Conservation (phyloP, 768 basidiomycete species). For the Crassisporium funariophilum region DNA sequence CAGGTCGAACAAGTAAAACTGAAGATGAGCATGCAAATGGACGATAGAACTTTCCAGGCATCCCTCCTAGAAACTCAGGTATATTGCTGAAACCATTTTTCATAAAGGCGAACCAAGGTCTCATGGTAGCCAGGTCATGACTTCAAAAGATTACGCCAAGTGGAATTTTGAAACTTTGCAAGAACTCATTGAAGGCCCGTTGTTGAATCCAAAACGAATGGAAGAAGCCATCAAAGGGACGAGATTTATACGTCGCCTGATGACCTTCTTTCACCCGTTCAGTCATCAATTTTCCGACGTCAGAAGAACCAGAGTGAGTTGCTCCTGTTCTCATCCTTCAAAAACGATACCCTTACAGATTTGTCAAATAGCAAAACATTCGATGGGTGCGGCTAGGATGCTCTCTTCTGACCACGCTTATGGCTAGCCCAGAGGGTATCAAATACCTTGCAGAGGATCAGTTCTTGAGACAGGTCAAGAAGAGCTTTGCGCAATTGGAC, state of each 20-base stretch:
- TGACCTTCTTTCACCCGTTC: slow-evolving; percentile 93
- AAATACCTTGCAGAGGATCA: slow-evolving; percentile 87
- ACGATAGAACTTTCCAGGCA: slow-evolving; percentile 89
- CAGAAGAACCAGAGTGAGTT: slow-evolving; percentile 59
- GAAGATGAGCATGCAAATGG: slow-evolving; percentile 91
- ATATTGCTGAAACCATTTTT: slow-evolving; percentile 11
- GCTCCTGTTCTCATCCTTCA: slow-evolving; percentile 1
- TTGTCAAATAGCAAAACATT: slow-evolving; percentile 65
- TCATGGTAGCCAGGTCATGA: slow-evolving; percentile 62
- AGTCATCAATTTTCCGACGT: slow-evolving; percentile 86
- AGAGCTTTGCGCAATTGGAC: slow-evolving; percentile 90
- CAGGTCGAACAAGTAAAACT: slow-evolving; percentile 90
- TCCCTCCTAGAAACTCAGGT: slow-evolving; percentile 87
- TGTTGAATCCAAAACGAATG: slow-evolving; percentile 87
- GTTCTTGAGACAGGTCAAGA: slow-evolving; percentile 79
- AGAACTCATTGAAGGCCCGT: slow-evolving; percentile 89
- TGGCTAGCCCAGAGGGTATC: slow-evolving; percentile 81
- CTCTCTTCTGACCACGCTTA: slow-evolving; percentile 77
- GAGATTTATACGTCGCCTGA: slow-evolving; percentile 86
- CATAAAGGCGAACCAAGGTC: not conserved
- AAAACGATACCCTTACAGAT: slow-evolving; percentile 1
- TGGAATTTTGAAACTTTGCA: slow-evolving; percentile 92
- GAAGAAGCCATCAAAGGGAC: slow-evolving; percentile 94
- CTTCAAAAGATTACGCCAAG: slow-evolving; percentile 84
- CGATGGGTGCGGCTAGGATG: slow-evolving; percentile 89